Evolutionary conservation across 345 rosid genomes (phyloP).

Genomic region (Turritis glabra): DNA sequence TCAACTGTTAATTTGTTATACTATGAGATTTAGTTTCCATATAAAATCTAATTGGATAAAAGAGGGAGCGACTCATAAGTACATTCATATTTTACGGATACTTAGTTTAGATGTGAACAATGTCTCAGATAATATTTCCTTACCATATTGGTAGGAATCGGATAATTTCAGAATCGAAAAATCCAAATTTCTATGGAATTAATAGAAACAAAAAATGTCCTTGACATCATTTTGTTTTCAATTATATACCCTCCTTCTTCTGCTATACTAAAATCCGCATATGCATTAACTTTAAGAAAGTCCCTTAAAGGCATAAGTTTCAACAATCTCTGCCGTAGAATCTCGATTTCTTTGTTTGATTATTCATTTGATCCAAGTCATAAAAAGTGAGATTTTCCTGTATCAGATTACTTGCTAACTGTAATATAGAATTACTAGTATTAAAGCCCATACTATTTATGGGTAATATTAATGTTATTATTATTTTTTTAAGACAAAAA

Average conservation of each 20-base stretch:
- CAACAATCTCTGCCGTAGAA: background rate
- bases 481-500: no score
- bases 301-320: background rate
- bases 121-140: background rate
- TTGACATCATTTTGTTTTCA: background rate
- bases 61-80: background rate
- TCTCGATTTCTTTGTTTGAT: background rate
- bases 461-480: no score
- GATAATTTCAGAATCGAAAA: background rate
- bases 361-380: background rate
- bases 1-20: no score
- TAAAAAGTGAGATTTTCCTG: background rate
- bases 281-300: no score
- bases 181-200: background rate
- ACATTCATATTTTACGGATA: background rate
- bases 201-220: background rate
- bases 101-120: background rate
- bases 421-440: no score
- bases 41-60: background rate
- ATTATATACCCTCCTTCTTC: background rate
- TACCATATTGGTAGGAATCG: background rate
- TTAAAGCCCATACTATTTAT: no score
- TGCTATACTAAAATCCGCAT: background rate
- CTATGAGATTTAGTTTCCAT: background rate
- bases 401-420: background rate